These are phyloP conservation scores for Macrocybe gigantea DNA, from an alignment of 768 basidiomycete genomes.

Conservation along the genomic window DNA sequence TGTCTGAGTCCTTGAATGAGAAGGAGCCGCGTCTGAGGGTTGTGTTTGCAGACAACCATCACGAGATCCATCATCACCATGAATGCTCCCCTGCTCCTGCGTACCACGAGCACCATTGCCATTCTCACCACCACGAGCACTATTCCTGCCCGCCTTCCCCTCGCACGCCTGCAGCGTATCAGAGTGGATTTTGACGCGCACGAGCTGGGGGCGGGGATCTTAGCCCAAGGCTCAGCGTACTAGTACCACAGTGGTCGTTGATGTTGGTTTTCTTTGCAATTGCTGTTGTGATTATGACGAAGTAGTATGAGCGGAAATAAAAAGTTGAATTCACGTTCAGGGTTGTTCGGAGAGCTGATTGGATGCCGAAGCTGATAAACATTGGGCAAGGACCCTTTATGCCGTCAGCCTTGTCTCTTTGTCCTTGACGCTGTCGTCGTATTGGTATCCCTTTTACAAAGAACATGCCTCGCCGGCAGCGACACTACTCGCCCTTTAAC, in stretches of 20 bases:
- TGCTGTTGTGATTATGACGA: too few relatives aligned
- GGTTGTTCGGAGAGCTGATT: slow-evolving; percentile 13
- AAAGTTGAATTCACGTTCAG: slow-evolving; percentile 12
- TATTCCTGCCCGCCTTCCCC: neutral
- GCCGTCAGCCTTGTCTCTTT: slow-evolving; percentile 3
- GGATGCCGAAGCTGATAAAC: neutral
- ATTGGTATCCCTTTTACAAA: neutral
- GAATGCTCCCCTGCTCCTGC: neutral
- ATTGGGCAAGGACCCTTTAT: slow-evolving; percentile 14
- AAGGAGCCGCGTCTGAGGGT: neutral
- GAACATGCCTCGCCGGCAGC: slow-evolving; percentile 36
- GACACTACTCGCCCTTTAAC: slow-evolving; percentile 56
- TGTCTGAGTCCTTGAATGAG: slow-evolving; percentile 1
- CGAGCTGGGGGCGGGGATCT: too few relatives aligned
- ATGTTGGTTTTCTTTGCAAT: too few relatives aligned
- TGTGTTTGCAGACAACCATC: slow-evolving; percentile 6
- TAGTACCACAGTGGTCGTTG: too few relatives aligned
- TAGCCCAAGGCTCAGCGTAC: too few relatives aligned
- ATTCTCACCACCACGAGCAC: slow-evolving; percentile 3
- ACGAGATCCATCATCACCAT: slow-evolving; percentile 3
- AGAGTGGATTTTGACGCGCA: neutral
- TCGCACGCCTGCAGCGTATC: neutral
- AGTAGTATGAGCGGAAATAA: too few relatives aligned
- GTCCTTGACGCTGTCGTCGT: slow-evolving; percentile 4
- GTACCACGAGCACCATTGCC: neutral